A percentile compares a stretch with the other conserved stretches of the same genome.
Evolutionary conservation across 2,329 filamentous ascomycete species (phyloP).

Genomic region (Penicillium vulpinum): DNA sequence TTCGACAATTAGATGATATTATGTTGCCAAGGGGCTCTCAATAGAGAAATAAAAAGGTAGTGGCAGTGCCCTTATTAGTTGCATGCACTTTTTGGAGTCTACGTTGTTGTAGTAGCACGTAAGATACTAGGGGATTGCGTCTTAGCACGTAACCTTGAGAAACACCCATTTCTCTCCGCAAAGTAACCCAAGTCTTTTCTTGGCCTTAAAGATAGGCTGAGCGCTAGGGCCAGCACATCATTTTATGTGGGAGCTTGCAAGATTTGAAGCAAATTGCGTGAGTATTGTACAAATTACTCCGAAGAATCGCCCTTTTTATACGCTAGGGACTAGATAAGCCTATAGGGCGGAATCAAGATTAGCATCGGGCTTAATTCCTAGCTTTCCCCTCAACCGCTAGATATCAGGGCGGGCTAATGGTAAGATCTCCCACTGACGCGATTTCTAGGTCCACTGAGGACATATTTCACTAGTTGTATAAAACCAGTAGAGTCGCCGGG

Average conservation of each 20-base stretch:
- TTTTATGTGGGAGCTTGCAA: background rate
- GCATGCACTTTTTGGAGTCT: background rate
- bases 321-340: background rate
- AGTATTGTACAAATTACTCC: background rate
- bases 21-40: background rate
- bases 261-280: background rate
- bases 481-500: background rate
- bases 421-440: background rate
- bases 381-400: background rate
- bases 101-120: conserved; percentile 5
- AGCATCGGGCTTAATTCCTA: background rate
- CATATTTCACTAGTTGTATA: background rate
- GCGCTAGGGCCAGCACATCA: background rate
- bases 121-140: background rate
- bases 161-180: background rate
- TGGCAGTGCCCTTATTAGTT: background rate
- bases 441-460: conserved; percentile 1
- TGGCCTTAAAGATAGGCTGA: background rate
- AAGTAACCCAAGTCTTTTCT: background rate
- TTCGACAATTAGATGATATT: too few relatives aligned
- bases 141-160: conserved; percentile 5
- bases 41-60: background rate
- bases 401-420: background rate
- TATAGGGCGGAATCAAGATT: background rate
- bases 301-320: background rate